Percentiles rank a stretch among this genome's conserved stretches.
Conservation (phyloP, 2,329 filamentous ascomycete species). For the Sarocladium brachiariae region DNA sequence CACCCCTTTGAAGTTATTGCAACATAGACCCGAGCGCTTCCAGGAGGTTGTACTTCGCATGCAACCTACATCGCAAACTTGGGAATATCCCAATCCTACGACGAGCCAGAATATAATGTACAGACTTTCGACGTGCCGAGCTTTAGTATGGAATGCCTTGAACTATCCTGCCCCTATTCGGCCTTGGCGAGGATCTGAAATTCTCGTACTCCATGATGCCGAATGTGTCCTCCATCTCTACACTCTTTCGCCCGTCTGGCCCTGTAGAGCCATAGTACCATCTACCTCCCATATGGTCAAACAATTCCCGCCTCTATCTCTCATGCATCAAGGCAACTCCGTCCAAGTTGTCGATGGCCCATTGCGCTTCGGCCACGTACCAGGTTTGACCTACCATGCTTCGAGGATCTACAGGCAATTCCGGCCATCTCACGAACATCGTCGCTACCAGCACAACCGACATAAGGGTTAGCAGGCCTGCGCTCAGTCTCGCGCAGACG, state of each 20-base stretch:
- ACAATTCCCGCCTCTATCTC: neutral
- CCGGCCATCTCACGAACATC: slow-evolving; percentile 35
- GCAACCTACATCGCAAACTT: too few species aligned
- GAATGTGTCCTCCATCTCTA: slow-evolving; percentile 6
- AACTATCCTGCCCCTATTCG: neutral
- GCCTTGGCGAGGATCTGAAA: neutral
- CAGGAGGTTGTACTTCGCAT: too few species aligned
- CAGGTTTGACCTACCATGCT: slow-evolving; percentile 39
- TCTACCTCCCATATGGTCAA: neutral
- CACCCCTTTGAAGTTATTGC: too few species aligned
- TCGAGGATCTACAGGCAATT: slow-evolving; percentile 40
- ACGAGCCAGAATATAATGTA: too few species aligned
- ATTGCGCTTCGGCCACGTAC: slow-evolving; percentile 24
- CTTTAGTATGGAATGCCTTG: neutral
- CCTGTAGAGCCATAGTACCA: neutral
- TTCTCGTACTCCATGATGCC: slow-evolving; percentile 3
- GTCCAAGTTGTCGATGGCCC: neutral
- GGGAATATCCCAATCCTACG: too few species aligned
- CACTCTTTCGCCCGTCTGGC: neutral
- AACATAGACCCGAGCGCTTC: too few species aligned
- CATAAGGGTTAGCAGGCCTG: slow-evolving; percentile 35
- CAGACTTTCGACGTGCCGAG: too few species aligned
- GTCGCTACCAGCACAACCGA: slow-evolving; percentile 30
- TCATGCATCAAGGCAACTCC: neutral
- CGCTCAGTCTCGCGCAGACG: slow-evolving; percentile 32